Percentiles rank a stretch among this genome's conserved stretches.
phyloP scores from a whole-genome alignment of 2,329 filamentous ascomycete species.

The Hymenoscyphus scutula region DNA sequence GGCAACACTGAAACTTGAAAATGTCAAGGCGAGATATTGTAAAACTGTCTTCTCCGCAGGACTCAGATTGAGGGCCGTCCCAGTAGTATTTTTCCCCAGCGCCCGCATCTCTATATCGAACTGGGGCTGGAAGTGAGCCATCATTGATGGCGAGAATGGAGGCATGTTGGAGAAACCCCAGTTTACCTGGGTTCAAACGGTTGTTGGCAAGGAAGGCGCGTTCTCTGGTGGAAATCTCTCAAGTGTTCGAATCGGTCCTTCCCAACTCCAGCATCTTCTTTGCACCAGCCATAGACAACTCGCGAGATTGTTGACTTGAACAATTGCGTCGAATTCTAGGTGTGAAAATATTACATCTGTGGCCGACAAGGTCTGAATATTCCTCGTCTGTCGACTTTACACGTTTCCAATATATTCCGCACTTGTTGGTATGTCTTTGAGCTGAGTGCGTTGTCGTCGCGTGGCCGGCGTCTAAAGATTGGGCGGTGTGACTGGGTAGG shows the following conservation, averaged over 20 bases:
- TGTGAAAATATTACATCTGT: background rate
- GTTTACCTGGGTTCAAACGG: background rate
- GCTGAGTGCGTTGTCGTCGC: slow-evolving; percentile 9
- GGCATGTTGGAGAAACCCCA: slow-evolving; percentile 20
- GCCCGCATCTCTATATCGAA: slow-evolving; percentile 17
- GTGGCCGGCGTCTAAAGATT: slow-evolving; percentile 1
- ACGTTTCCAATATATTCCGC: background rate
- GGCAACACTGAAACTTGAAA: slow-evolving; percentile 53
- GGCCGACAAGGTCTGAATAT: background rate
- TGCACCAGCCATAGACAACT: slow-evolving; percentile 3
- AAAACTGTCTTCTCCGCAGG: slow-evolving; percentile 24
- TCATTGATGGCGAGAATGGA: slow-evolving; percentile 23
- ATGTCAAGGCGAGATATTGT: slow-evolving; percentile 38
- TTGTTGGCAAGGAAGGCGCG: slow-evolving; percentile 3
- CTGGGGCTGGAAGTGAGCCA: slow-evolving; percentile 2
- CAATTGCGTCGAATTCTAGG: background rate
- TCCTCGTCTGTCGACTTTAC: background rate
- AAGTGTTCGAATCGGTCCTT: slow-evolving; percentile 11
- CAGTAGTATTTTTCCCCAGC: slow-evolving; percentile 20
- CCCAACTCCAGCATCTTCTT: slow-evolving; percentile 15
- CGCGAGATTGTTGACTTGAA: background rate
- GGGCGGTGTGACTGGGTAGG: slow-evolving; percentile 5
- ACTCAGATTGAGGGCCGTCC: slow-evolving; percentile 15
- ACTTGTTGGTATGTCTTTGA: background rate
- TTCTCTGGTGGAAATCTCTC: slow-evolving; percentile 5